Base-by-base conservation (phyloP, 1,284 basidiomycete species). In the Boletus semigastroideus region DNA sequence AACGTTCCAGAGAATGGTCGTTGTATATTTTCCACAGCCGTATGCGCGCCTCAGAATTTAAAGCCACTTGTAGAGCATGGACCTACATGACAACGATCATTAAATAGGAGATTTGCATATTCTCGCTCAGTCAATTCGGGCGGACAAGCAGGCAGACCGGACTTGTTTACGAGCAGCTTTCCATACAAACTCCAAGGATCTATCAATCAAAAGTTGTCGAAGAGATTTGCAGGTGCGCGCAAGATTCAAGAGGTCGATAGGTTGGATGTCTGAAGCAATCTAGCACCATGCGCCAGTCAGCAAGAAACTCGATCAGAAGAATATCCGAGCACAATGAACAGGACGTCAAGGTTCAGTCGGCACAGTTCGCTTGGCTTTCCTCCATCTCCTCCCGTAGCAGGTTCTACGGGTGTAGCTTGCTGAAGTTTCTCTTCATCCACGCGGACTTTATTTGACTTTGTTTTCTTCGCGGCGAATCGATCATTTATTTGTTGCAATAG, bases 101-200 rank as follows among this genome's bases (percentile, higher is more conserved):
- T 50, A 47, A 52, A 70, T 12, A 63, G 30, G 27, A 70, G 51
- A 36, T 62, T 61, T 14, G 63, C 63, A 34, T 63, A 70, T 17
- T 62, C 52, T 2, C 65, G 64, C 36, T 73, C 71, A 9, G 61
- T 67, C 36, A 69, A 39, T 48, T 70, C 68, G 16, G 56, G 44
- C 6, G 71, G 71, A 19, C 58, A 61, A 59, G 58, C 7, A 59
- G 58, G 58, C 9, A 59, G 30, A 7, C 37, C 42, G 4, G 25
- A 51, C 28, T 17, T 61, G 56, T 2, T 16, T 28, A 17, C 41
- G 38, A 16, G 48, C 33, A 3, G 27, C 11, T 28, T 19, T 51
- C 50, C 40, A 51, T 12, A 50, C 20, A 2, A 51, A 51, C 19
- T 8, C 3, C 4, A 39, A 50, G 19, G 47, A 36, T 19, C 9